Evolutionary conservation across 306 rosid species (phyloP).

Genomic region (Gleditsia sinensis): DNA sequence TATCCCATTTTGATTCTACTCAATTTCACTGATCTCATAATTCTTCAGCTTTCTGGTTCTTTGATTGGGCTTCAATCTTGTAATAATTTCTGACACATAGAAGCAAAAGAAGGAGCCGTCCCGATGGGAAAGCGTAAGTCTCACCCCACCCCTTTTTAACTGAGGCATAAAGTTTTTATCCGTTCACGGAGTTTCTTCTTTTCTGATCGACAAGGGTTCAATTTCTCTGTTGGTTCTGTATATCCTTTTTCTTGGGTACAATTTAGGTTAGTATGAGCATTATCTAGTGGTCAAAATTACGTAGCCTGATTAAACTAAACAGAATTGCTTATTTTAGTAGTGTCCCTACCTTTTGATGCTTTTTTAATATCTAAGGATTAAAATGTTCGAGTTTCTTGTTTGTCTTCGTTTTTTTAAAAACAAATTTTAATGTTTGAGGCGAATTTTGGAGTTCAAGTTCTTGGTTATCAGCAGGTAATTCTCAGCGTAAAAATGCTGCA

Average conservation of each 20-base stretch:
- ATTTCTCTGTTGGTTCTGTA: not conserved
- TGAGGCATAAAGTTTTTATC: not conserved
- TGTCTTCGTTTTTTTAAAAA: not conserved
- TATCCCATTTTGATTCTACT: conserved; percentile 38
- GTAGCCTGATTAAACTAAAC: not conserved
- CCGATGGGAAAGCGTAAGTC: conserved; percentile 92
- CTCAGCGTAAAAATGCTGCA: conserved; percentile 74
- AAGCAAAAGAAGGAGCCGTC: conserved; percentile 29
- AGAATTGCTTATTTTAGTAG: not conserved
- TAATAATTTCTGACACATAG: conserved; percentile 37
- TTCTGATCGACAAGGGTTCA: not conserved
- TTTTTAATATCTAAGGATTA: not conserved
- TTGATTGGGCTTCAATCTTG: conserved; percentile 50
- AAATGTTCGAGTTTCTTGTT: not conserved
- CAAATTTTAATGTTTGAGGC: not conserved
- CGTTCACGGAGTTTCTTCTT: conserved; percentile 22
- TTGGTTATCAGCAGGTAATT: conserved; percentile 52
- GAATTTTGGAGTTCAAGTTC: not conserved
- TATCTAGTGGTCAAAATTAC: not conserved
- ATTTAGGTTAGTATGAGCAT: not conserved
- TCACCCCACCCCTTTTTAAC: not conserved
- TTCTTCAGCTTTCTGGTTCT: conserved; percentile 31
- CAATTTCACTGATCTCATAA: conserved; percentile 44
- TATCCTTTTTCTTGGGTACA: not conserved
- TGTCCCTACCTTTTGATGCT: not conserved